Evolutionary conservation across 1,284 basidiomycete species (phyloP).

Genomic region (Bondarzewia mesenterica): DNA sequence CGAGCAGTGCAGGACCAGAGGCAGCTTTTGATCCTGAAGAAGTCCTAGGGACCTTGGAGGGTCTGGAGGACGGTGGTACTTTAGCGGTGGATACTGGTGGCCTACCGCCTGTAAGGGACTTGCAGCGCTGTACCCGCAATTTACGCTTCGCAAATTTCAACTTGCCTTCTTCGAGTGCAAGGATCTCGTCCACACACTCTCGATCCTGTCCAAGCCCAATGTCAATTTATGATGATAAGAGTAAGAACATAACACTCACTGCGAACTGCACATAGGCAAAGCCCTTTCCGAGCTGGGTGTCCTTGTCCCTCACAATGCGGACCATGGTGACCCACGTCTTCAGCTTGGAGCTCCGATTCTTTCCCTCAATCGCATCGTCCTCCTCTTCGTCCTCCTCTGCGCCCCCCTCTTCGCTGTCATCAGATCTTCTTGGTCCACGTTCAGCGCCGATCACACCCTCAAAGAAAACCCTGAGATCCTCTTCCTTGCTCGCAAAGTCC

Average conservation of each 20-base stretch:
- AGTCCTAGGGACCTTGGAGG: slow-evolving; percentile 14
- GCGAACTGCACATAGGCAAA: slow-evolving; percentile 91
- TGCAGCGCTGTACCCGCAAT: slow-evolving; percentile 81
- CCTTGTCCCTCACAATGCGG: slow-evolving; percentile 84
- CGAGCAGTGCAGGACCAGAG: slow-evolving; percentile 10
- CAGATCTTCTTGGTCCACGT: slow-evolving; percentile 42
- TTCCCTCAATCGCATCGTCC: slow-evolving; percentile 11
- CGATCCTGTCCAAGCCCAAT: slow-evolving; percentile 67
- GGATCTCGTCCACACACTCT: slow-evolving; percentile 82
- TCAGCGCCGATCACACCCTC: slow-evolving; percentile 75
- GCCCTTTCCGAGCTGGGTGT: slow-evolving; percentile 95
- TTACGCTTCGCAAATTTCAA: slow-evolving; percentile 88
- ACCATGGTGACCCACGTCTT: slow-evolving; percentile 77
- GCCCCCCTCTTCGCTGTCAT: slow-evolving; percentile 17
- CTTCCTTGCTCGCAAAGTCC: slow-evolving; percentile 89
- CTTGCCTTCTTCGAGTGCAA: slow-evolving; percentile 65
- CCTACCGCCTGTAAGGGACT: slow-evolving; percentile 39
- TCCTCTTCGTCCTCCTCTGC: slow-evolving; percentile 18
- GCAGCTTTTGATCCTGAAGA: background rate
- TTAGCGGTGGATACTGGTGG: slow-evolving; percentile 9
- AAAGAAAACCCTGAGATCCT: slow-evolving; percentile 83
- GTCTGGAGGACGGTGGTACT: slow-evolving; percentile 9
- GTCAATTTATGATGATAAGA: slow-evolving; percentile 3
- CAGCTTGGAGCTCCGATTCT: slow-evolving; percentile 16
- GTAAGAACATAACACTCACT: slow-evolving; percentile 37